Conservation (phyloP, 2,329 filamentous ascomycete species). For the Exophiala viscosa region DNA sequence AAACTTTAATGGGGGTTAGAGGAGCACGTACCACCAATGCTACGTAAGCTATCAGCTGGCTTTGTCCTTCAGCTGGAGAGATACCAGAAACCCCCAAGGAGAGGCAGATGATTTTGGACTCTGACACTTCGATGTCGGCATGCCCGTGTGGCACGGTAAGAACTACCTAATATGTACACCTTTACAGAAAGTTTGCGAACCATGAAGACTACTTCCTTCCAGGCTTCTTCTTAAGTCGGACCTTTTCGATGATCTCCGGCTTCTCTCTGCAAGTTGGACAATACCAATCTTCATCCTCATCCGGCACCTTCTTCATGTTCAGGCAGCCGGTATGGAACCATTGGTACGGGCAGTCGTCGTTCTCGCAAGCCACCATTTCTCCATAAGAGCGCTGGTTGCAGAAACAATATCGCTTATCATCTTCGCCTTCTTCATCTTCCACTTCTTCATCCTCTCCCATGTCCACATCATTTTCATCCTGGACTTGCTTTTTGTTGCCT, state of each 20-base stretch:
- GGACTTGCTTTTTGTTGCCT: conserved; percentile 22
- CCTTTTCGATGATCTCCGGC: conserved; percentile 32
- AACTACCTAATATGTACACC: no score
- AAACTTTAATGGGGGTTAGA: no score
- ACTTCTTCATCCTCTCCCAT: conserved; percentile 45
- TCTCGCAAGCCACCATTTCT: conserved; percentile 66
- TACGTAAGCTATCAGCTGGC: no score
- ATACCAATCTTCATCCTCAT: conserved; percentile 55
- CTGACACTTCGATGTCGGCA: no score
- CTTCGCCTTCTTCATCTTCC: conserved; percentile 51
- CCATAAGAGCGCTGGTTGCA: conserved; percentile 63
- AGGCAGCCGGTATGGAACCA: conserved; percentile 67
- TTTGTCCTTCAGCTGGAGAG: no score
- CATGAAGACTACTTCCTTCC: conserved; percentile 13
- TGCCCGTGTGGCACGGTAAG: no score
- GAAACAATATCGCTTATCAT: conserved; percentile 63
- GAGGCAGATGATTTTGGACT: no score
- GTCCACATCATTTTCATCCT: conserved; percentile 36
- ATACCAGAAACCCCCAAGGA: no score
- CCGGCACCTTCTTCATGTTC: conserved; percentile 57
- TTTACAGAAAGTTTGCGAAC: neutral
- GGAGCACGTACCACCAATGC: no score
- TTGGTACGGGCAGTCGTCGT: conserved; percentile 60
- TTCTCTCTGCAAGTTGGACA: conserved; percentile 50
- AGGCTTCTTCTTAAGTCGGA: conserved; percentile 29